phyloP scores from a whole-genome alignment of 805 yeast genomes.

The Myxozyma sirexii region DNA sequence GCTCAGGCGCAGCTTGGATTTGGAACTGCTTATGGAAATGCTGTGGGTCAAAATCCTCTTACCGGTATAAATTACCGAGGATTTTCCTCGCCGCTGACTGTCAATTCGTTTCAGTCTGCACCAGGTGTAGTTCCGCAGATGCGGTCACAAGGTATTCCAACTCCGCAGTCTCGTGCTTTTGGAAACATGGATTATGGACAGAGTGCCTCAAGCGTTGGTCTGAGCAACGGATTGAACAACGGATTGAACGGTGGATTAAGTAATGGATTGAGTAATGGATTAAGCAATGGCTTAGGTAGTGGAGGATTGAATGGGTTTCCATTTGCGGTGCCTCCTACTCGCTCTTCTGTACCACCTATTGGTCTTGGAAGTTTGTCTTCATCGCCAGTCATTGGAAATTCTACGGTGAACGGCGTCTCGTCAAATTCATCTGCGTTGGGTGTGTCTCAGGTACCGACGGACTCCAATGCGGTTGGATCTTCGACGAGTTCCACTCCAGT shows the following conservation, averaged over 20 bases:
- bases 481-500: slow-evolving; percentile 11
- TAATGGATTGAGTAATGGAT: neutral
- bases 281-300: slow-evolving; percentile 1
- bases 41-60: neutral
- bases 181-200: slow-evolving; percentile 11
- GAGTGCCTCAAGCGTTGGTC: neutral
- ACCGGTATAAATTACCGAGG: slow-evolving; percentile 13
- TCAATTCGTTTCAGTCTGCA: slow-evolving; percentile 9
- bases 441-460: neutral
- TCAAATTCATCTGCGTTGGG: neutral
- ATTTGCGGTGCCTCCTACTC: slow-evolving; percentile 8
- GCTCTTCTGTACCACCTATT: slow-evolving; percentile 9
- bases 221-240: neutral
- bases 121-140: slow-evolving; percentile 2
- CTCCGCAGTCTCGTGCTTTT: slow-evolving; percentile 8
- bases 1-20: slow-evolving; percentile 2
- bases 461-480: neutral
- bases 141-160: slow-evolving; percentile 2
- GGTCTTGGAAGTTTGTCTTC: slow-evolving; percentile 3
- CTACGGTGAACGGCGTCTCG: neutral
- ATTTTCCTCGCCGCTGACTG: slow-evolving; percentile 19
- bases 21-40: slow-evolving; percentile 1
- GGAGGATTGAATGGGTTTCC: slow-evolving; percentile 13
- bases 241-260: neutral
- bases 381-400: slow-evolving; percentile 9